These are phyloP conservation scores for Cunninghamia lanceolata DNA, from an alignment of 75 land plant genomes.

Conservation along the genomic window DNA sequence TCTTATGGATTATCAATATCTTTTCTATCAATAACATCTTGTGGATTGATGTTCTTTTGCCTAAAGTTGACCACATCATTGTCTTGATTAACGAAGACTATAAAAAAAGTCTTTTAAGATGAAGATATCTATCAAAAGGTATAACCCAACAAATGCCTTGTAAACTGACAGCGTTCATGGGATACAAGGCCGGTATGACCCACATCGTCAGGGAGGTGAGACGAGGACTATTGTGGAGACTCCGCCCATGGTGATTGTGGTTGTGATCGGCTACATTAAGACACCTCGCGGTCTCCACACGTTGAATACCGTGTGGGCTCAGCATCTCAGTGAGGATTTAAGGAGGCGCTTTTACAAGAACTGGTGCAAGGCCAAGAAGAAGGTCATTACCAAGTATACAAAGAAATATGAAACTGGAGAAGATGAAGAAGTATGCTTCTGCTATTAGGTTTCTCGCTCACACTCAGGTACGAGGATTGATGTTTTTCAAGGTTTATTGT, in stretches of 20 bases:
- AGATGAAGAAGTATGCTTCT: conserved; percentile 53
- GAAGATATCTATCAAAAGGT: no score
- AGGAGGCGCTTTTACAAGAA: conserved; percentile 55
- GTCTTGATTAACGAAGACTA: no score
- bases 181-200: conserved; percentile 69
- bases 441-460: conserved; percentile 50
- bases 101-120: no score
- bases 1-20: no score
- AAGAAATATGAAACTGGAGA: conserved; percentile 16
- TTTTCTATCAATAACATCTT: no score
- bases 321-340: conserved; percentile 55
- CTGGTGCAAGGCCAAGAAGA: conserved; percentile 60
- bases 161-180: conserved; percentile 47
- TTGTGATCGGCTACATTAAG: conserved; percentile 48
- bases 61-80: no score
- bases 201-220: conserved; percentile 64
- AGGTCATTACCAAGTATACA: conserved; percentile 24
- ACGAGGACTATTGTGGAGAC: conserved; percentile 37
- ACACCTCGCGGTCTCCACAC: conserved; percentile 48
- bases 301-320: conserved; percentile 36
- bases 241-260: conserved; percentile 84
- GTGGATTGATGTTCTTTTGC: no score
- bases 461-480: conserved; percentile 33
- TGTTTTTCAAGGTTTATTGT: background rate
- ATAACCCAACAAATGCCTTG: conserved; percentile 40